phyloP scores from a whole-genome alignment of 495 filamentous ascomycete genomes.

The Xylaria grammica region DNA sequence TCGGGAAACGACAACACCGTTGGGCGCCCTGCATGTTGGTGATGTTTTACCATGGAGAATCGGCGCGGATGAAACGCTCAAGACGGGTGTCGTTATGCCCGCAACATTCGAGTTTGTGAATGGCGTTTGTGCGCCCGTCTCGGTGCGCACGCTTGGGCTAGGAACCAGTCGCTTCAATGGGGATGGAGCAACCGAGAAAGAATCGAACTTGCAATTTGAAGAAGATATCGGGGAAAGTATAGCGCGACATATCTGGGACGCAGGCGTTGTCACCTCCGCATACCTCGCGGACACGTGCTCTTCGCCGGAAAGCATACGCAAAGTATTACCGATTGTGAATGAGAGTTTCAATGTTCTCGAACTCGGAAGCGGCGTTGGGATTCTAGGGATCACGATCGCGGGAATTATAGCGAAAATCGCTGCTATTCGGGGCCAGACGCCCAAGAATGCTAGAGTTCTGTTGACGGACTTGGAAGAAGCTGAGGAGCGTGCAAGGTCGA shows the following conservation, averaged over 20 bases:
- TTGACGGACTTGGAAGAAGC: conserved; percentile 87
- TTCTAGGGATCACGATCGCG: conserved; percentile 78
- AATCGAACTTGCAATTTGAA: conserved; percentile 55
- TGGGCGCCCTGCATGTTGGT: conserved; percentile 35
- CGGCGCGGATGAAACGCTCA: conserved; percentile 14
- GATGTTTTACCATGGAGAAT: conserved; percentile 36
- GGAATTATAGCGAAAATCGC: conserved; percentile 51
- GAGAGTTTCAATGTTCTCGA: conserved; percentile 67
- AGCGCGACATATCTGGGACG: conserved; percentile 91
- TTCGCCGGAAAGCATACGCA: conserved; percentile 8
- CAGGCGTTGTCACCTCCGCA: conserved; percentile 44
- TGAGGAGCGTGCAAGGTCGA: conserved; percentile 53
- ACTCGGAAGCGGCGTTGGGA: conserved; percentile 83
- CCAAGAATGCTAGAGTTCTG: conserved; percentile 52
- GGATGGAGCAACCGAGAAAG: conserved; percentile 16
- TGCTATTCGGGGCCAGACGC: conserved; percentile 17
- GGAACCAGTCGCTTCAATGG: conserved; percentile 26
- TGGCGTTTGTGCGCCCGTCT: conserved; percentile 34
- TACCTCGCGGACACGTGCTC: conserved; percentile 42
- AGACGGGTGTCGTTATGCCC: conserved; percentile 43
- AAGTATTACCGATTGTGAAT: conserved; percentile 14
- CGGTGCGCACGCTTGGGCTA: conserved; percentile 44
- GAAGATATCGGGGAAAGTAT: conserved; percentile 97
- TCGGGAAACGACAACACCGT: conserved; percentile 9
- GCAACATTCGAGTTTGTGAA: conserved; percentile 41